Conservation (phyloP, 108 stramenopile genomes). For the Bacterosira constricta region DNA sequence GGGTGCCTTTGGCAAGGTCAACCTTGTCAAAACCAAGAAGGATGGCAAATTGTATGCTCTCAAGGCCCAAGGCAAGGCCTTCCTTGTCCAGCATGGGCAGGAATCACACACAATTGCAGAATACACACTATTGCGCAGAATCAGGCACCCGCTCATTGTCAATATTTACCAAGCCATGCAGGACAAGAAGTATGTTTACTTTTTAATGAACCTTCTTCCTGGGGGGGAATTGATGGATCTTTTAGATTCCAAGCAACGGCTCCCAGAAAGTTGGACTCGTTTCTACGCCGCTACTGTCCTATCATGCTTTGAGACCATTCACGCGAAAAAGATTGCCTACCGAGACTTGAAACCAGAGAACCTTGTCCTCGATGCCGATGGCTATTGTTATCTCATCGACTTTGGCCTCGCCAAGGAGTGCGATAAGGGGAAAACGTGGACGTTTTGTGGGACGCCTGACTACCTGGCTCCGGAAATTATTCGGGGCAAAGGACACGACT, state of each 20-base stretch:
- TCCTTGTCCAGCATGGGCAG: slow-evolving; percentile 54
- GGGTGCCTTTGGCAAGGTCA: slow-evolving; percentile 51
- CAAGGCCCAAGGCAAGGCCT: slow-evolving; percentile 61
- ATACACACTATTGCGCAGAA: slow-evolving; percentile 47
- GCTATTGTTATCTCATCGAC: slow-evolving; percentile 64
- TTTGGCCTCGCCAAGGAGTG: slow-evolving; percentile 70
- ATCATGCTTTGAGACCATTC: slow-evolving; percentile 48
- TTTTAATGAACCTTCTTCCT: slow-evolving; percentile 57
- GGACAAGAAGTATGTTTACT: slow-evolving; percentile 51
- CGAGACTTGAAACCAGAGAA: slow-evolving; percentile 81
- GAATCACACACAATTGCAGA: slow-evolving; percentile 56
- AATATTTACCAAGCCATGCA: slow-evolving; percentile 42
- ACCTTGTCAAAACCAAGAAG: slow-evolving; percentile 18
- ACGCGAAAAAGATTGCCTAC: slow-evolving; percentile 61
- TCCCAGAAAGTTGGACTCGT: slow-evolving; percentile 43
- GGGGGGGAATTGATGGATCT: slow-evolving; percentile 64
- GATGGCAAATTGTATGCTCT: slow-evolving; percentile 56
- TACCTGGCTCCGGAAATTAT: slow-evolving; percentile 80
- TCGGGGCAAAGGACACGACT: slow-evolving; percentile 41
- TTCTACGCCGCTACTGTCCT: slow-evolving; percentile 56
- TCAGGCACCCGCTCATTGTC: slow-evolving; percentile 44
- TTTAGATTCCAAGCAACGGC: slow-evolving; percentile 14
- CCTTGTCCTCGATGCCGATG: slow-evolving; percentile 58
- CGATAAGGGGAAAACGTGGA: slow-evolving; percentile 47
- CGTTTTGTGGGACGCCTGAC: slow-evolving; percentile 66